These are phyloP conservation scores for Paramecium sexaurelia DNA, from an alignment of 73 alveolate species.

Conservation along the genomic window DNA sequence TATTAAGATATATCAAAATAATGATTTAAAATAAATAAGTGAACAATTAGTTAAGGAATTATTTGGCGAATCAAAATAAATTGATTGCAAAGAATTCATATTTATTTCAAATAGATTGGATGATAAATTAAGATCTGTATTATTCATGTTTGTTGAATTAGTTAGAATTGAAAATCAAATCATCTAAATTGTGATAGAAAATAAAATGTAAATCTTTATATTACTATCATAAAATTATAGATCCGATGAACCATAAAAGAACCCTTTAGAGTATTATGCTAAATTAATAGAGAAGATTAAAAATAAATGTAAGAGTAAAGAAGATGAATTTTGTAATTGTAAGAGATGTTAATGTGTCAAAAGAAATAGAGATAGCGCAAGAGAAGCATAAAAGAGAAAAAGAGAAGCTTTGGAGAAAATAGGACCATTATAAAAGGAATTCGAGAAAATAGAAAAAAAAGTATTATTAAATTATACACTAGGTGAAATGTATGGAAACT, in stretches of 20 bases:
- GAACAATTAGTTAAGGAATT: neutral
- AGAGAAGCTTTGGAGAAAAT: constrained; percentile 33
- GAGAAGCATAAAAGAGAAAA: constrained; percentile 20
- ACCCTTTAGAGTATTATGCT: neutral
- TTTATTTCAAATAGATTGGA: neutral
- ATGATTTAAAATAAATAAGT: neutral
- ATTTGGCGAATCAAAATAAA: neutral
- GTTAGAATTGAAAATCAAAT: constrained; percentile 6
- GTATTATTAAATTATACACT: neutral
- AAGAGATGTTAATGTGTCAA: constrained; percentile 24
- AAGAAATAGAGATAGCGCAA: constrained; percentile 54
- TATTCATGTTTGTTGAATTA: constrained; percentile 12
- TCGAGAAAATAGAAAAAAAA: neutral
- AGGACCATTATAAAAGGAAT: constrained; percentile 30
- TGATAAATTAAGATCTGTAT: neutral
- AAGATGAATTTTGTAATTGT: constrained; percentile 52
- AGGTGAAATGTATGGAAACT: neutral
- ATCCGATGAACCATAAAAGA: neutral
- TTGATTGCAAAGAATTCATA: neutral
- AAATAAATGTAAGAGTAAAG: constrained; percentile 9
- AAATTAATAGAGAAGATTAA: constrained; percentile 20
- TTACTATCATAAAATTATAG: neutral
- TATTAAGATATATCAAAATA: neutral
- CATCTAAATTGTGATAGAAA: neutral
- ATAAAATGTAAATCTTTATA: constrained; percentile 14